Base-by-base conservation (phyloP, 129 eudicot species). In the Mikania micrantha region DNA sequence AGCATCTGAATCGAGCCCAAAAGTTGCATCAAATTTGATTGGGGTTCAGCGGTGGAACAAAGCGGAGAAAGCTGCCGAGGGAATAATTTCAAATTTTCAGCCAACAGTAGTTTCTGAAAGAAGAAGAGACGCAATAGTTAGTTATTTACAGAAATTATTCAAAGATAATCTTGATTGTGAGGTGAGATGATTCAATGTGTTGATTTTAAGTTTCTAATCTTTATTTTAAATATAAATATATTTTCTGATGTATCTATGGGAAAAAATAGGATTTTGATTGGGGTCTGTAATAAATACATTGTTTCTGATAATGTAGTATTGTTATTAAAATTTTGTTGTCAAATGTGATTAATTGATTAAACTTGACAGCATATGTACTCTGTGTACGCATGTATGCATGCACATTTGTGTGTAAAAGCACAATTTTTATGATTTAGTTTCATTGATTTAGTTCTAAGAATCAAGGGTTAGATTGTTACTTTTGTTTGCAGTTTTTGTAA, bases 81-180 rank as follows among this genome's bases (percentile, higher is more conserved):
- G 73, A 63, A 87, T 94, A 24, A 78, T 87, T 29, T 64, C 66
- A 5, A 82, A 61, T 72, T 85, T 87, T 44, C 97, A 64, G 64
- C 95, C 99, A 15, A 85, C 88, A 54, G 32, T 71, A 45, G 84
- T 57, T 6, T 83, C 99, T 39, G 90, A 89, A 53, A 75, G 67
- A 34, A 81, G 71, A 67, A 85, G 99, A 54, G 82, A 67, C 38
- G 52, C 77, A 20, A 88, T 94, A 9, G 79, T 90, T 42, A 83
- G 41, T 59, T 94, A 84, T 87, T 71, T 94, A 28, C 93, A 85
- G 78, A 75, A 75, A 35, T 68, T 94, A 38, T 68, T 94, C 10
- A 81, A 72, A 64, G 67, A 40, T n/a, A 62, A 60, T 50, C 73
- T 83, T 56, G 81, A 83, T 62, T 83, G 88, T 40, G 93, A 94